These are phyloP conservation scores for Chionographis japonica DNA, from an alignment of 106 monocot species.

Conservation along the genomic window DNA sequence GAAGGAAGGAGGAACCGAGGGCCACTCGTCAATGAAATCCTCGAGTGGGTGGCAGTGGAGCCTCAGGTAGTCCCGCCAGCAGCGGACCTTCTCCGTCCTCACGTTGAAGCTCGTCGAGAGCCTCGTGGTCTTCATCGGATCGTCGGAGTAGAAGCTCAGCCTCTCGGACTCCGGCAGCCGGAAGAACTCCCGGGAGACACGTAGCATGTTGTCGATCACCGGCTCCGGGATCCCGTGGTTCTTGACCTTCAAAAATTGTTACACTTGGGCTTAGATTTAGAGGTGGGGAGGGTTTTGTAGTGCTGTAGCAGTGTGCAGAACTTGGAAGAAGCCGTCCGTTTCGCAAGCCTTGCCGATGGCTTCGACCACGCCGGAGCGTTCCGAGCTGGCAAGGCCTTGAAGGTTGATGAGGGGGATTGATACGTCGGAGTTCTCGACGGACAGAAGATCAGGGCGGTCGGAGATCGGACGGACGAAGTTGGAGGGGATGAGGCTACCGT, in stretches of 20 bases:
- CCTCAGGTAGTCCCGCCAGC: conserved; percentile 47
- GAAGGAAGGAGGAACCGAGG: conserved; percentile 39
- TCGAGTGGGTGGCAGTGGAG: conserved; percentile 51
- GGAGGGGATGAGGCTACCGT: conserved; percentile 11
- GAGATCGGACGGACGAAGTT: conserved; percentile 35
- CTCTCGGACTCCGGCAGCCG: conserved; percentile 32
- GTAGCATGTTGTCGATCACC: conserved; percentile 27
- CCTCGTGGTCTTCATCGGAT: conserved; percentile 28
- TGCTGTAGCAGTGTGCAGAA: not conserved
- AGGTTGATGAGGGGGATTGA: conserved; percentile 40
- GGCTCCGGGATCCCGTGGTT: conserved; percentile 35
- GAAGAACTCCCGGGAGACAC: conserved; percentile 38
- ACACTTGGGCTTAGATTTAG: not conserved
- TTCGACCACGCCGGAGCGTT: conserved; percentile 16
- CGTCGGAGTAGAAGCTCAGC: conserved; percentile 43
- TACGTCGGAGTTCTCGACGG: conserved; percentile 11
- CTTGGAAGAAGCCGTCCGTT: conserved; percentile 57
- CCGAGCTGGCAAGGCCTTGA: conserved; percentile 14
- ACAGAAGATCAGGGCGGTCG: conserved; percentile 36
- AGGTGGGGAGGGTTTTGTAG: not conserved
- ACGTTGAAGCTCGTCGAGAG: conserved; percentile 60
- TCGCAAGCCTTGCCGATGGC: conserved; percentile 38
- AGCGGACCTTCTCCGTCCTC: conserved; percentile 25
- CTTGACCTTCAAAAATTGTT: conserved; percentile 15
- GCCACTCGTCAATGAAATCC: conserved; percentile 52